phyloP scores from a whole-genome alignment of 805 yeast genomes.

The Sungouiozyma ichnusensis region DNA sequence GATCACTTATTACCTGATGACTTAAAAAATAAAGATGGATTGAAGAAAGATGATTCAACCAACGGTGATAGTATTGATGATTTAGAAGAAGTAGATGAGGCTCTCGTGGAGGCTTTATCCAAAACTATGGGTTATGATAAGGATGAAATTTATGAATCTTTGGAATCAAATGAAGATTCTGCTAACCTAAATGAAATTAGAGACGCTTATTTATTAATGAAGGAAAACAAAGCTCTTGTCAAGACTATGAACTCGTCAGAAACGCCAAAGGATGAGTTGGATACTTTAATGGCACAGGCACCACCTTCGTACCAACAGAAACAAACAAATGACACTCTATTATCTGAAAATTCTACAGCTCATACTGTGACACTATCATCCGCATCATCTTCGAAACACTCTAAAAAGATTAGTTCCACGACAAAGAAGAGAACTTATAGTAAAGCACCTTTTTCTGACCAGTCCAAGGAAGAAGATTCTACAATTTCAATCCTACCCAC shows the following conservation, averaged over 20 bases:
- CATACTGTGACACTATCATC: conserved; percentile 4
- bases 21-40: conserved; percentile 9
- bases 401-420: conserved; percentile 6
- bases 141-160: conserved; percentile 70
- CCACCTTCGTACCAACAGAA: conserved; percentile 41
- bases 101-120: conserved; percentile 61
- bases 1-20: conserved; percentile 57
- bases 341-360: conserved; percentile 3
- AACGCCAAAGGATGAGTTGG: conserved; percentile 37
- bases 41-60: conserved; percentile 10
- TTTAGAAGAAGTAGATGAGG: conserved; percentile 53
- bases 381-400: background rate
- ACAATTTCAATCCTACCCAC: conserved; percentile 90
- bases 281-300: conserved; percentile 47
- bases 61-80: conserved; percentile 1
- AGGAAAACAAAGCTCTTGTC: conserved; percentile 64
- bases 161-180: conserved; percentile 36
- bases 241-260: conserved; percentile 45
- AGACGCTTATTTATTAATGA: conserved; percentile 76
- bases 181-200: conserved; percentile 62
- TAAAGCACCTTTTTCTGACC: conserved; percentile 26
- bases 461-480: conserved; percentile 36
- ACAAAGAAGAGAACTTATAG: conserved; percentile 27
- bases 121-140: conserved; percentile 82
- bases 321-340: conserved; percentile 3